phyloP scores from a whole-genome alignment of 2,329 filamentous ascomycete species.

The Knoxdaviesia capensis region DNA sequence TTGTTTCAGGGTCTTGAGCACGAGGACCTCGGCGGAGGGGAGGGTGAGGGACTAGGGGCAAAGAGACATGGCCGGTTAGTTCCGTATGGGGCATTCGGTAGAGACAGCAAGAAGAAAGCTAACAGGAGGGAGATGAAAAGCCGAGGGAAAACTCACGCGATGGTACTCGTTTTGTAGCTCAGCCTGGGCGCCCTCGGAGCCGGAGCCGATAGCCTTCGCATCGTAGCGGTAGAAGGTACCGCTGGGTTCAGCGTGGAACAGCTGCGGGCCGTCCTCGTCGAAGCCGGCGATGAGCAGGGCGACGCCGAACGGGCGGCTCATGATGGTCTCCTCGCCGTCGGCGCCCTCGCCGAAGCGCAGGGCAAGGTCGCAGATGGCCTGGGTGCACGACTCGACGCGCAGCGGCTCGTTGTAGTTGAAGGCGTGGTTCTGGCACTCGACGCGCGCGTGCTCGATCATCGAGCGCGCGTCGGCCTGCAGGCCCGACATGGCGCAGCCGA shows the following conservation, averaged over 20 bases:
- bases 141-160: conserved; percentile 33
- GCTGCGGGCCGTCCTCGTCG: conserved; percentile 87
- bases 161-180: conserved; percentile 98
- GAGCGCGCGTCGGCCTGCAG: conserved; percentile 93
- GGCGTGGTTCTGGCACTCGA: conserved; percentile 89
- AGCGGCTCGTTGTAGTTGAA: conserved; percentile 97
- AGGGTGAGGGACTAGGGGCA: conserved; percentile 60
- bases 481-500: conserved; percentile 96
- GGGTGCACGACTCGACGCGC: conserved; percentile 91
- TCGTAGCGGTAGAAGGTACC: conserved; percentile 99
- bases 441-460: conserved; percentile 95
- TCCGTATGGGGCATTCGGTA: neutral
- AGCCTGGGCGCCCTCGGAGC: conserved; percentile 90
- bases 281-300: conserved; percentile 90
- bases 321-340: conserved; percentile 95
- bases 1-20: conserved; percentile 96
- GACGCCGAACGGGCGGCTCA: conserved; percentile 93
- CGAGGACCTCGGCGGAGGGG: conserved; percentile 78
- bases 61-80: neutral
- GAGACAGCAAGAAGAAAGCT: neutral
- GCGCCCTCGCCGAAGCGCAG: conserved; percentile 93
- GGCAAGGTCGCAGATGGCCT: conserved; percentile 94
- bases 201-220: conserved; percentile 94
- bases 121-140: neutral
- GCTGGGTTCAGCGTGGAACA: conserved; percentile 96